Evolutionary conservation across 108 stramenopile species (phyloP).

Genomic region (Pseudonitzschia delicatissima): DNA sequence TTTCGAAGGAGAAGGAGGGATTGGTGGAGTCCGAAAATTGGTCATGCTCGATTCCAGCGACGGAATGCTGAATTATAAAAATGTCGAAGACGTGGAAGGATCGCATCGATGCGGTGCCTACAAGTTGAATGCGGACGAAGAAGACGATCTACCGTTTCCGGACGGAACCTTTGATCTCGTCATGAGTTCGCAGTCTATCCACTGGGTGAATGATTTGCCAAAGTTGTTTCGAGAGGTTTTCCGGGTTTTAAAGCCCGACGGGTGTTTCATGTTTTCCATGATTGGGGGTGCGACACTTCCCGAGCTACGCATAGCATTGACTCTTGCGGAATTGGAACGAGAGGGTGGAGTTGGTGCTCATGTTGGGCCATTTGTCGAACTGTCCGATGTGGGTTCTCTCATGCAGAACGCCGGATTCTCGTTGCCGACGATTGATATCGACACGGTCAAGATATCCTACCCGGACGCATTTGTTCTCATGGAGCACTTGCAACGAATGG

Average conservation of each 20-base stretch:
- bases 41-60: conserved; percentile 72
- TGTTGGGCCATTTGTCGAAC: conserved; percentile 90
- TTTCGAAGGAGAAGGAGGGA: conserved; percentile 62
- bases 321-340: conserved; percentile 87
- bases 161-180: conserved; percentile 94
- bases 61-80: conserved; percentile 30
- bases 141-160: conserved; percentile 75
- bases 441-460: conserved; percentile 84
- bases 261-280: conserved; percentile 94
- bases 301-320: conserved; percentile 85
- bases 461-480: conserved; percentile 73
- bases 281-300: conserved; percentile 92
- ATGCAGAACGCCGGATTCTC: conserved; percentile 87
- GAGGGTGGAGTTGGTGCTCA: conserved; percentile 92
- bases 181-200: conserved; percentile 79
- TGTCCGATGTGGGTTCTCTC: conserved; percentile 87
- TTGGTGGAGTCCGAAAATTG: conserved; percentile 79
- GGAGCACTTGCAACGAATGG: conserved; percentile 97
- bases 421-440: conserved; percentile 95
- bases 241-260: conserved; percentile 93
- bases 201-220: conserved; percentile 97
- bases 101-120: conserved; percentile 60
- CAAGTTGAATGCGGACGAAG: conserved; percentile 62
- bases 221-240: conserved; percentile 62
- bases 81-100: conserved; percentile 20